Conservation (phyloP, 805 yeast species). For the Pichia phayaonensis region DNA sequence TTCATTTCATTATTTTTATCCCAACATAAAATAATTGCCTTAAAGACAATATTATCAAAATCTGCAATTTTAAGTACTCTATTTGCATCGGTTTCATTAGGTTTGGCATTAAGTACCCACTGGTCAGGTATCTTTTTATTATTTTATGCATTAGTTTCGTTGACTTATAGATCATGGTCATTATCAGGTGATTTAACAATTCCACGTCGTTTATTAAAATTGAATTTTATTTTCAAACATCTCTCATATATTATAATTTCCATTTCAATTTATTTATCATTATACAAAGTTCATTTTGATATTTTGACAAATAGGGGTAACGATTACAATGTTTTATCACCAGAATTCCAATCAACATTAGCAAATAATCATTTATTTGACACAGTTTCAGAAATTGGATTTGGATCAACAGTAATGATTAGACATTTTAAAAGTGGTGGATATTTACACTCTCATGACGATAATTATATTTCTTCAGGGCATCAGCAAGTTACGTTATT, state of each 20-base stretch:
- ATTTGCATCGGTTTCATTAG: constrained; percentile 44
- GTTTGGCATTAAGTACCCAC: constrained; percentile 52
- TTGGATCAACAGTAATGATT: constrained; percentile 64
- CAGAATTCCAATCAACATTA: constrained; percentile 59
- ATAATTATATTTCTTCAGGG: constrained; percentile 41
- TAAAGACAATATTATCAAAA: constrained; percentile 35
- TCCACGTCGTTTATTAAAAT: constrained; percentile 33
- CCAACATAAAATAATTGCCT: constrained; percentile 16
- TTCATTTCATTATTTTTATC: constrained; percentile 39
- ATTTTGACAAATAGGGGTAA: constrained; percentile 42
- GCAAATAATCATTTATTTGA: constrained; percentile 31
- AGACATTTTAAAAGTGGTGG: constrained; percentile 71
- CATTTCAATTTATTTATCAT: constrained; percentile 42
- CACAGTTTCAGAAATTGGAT: constrained; percentile 59
- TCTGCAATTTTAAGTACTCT: constrained; percentile 48
- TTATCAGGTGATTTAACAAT: constrained; percentile 60
- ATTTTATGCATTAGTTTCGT: constrained; percentile 18
- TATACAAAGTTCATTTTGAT: constrained; percentile 52
- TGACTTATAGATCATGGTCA: constrained; percentile 50
- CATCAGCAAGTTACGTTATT: constrained; percentile 78
- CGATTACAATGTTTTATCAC: constrained; percentile 56
- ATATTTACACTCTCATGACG: constrained; percentile 73
- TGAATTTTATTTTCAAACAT: constrained; percentile 31
- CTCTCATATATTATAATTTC: constrained; percentile 48
- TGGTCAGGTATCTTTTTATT: constrained; percentile 57